phyloP scores from a whole-genome alignment of 306 rosid genomes.

The Vigna hirtella region DNA sequence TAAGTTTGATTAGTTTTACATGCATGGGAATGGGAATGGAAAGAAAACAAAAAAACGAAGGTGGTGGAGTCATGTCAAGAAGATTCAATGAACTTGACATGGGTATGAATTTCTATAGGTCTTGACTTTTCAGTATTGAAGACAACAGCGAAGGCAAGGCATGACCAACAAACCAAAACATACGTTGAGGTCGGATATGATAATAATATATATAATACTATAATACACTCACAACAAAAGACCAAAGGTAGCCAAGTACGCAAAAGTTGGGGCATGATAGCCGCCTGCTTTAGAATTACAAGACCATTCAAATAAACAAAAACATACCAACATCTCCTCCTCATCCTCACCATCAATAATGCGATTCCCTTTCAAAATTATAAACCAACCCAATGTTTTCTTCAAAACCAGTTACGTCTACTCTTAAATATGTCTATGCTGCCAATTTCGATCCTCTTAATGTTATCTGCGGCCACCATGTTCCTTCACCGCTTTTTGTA shows the following conservation, averaged over 20 bases:
- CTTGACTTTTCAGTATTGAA: constrained; percentile 44
- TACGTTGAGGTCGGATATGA: not conserved
- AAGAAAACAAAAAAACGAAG: constrained; percentile 2
- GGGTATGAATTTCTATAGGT: constrained; percentile 15
- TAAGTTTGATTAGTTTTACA: not conserved
- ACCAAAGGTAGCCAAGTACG: constrained; percentile 13
- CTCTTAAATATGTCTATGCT: not conserved
- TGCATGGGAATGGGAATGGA: not conserved
- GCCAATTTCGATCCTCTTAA: too few relatives aligned
- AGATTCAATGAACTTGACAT: constrained; percentile 49
- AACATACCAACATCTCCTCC: not conserved
- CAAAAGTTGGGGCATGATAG: constrained; percentile 54
- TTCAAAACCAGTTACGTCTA: constrained; percentile 15
- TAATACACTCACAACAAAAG: constrained; percentile 22
- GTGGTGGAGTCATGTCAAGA: constrained; percentile 20
- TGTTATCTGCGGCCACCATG: too few relatives aligned
- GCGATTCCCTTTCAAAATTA: not conserved
- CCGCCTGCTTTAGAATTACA: constrained; percentile 37
- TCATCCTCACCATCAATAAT: constrained; percentile 7
- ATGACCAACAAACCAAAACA: constrained; percentile 40
- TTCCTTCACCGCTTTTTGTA: too few relatives aligned
- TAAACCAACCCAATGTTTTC: too few relatives aligned
- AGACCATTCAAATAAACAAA: constrained; percentile 13
- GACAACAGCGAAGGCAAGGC: not conserved
- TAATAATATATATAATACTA: too few relatives aligned